Conservation (phyloP, 1,284 basidiomycete species). For the Takashimella koratensis region DNA sequence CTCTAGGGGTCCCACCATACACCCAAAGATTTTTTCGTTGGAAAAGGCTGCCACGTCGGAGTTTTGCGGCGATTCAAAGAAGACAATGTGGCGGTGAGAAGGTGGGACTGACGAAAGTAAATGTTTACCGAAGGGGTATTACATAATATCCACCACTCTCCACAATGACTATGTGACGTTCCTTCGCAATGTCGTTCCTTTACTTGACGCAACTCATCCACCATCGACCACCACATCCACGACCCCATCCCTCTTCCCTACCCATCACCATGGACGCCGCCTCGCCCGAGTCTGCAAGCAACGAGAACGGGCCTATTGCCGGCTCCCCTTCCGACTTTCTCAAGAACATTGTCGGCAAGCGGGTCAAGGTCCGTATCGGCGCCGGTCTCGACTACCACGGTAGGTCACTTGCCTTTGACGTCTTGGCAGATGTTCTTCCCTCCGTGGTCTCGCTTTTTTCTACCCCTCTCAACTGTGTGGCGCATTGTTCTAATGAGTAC, state of each 20-base stretch:
- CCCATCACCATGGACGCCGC: neutral
- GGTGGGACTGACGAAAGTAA: too few relatives aligned
- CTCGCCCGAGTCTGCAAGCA: neutral
- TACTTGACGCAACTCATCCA: too few relatives aligned
- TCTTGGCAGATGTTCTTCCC: neutral
- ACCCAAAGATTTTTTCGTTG: neutral
- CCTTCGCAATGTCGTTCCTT: too few relatives aligned
- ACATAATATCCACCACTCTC: too few relatives aligned
- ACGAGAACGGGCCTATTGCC: slow-evolving; percentile 27
- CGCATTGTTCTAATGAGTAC: too few relatives aligned
- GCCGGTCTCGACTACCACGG: slow-evolving; percentile 95
- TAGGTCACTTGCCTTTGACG: slow-evolving; percentile 47
- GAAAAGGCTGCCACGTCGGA: neutral
- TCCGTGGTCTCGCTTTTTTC: neutral
- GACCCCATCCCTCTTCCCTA: neutral
- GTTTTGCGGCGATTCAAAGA: neutral
- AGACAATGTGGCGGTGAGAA: too few relatives aligned
- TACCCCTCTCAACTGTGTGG: too few relatives aligned
- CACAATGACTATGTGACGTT: too few relatives aligned
- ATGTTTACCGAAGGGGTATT: too few relatives aligned
- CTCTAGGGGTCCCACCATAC: too few relatives aligned
- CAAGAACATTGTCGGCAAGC: slow-evolving; percentile 91
- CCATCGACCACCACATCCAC: neutral
- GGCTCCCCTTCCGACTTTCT: slow-evolving; percentile 87
- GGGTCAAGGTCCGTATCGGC: slow-evolving; percentile 88